Evolutionary conservation across 192 early-diverging fungal species (phyloP).

Genomic region (Coemansia sp.): DNA sequence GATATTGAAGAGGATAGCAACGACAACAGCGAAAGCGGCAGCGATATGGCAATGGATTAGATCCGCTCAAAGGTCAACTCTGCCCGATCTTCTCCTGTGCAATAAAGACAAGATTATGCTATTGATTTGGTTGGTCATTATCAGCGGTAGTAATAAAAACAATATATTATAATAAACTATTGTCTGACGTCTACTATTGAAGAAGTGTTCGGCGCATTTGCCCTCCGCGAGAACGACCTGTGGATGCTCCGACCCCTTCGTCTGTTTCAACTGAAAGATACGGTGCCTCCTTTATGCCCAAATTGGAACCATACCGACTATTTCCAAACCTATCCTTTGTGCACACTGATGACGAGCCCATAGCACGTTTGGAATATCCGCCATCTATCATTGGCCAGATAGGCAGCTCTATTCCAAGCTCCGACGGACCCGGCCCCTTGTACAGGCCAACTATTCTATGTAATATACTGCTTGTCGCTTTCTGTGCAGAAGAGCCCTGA

Average conservation of each 20-base stretch:
- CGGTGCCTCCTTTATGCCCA: slow-evolving; percentile 49
- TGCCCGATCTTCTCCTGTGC: no score
- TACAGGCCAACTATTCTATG: slow-evolving; percentile 38
- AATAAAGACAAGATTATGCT: background rate
- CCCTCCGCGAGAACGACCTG: slow-evolving; percentile 21
- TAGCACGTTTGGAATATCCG: slow-evolving; percentile 44
- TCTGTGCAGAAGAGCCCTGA: background rate
- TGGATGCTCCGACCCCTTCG: slow-evolving; percentile 44
- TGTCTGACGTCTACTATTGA: slow-evolving; percentile 14
- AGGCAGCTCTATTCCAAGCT: slow-evolving; percentile 37
- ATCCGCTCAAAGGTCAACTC: no score
- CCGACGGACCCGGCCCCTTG: slow-evolving; percentile 38
- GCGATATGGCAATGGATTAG: slow-evolving; percentile 52
- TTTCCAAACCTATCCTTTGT: slow-evolving; percentile 3
- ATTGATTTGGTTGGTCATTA: background rate
- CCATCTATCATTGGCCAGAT: slow-evolving; percentile 41
- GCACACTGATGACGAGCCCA: slow-evolving; percentile 22
- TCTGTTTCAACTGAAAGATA: slow-evolving; percentile 46
- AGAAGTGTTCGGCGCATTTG: slow-evolving; percentile 27
- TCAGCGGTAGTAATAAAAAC: background rate
- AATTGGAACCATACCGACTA: background rate
- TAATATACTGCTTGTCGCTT: slow-evolving; percentile 4
- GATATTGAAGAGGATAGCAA: slow-evolving; percentile 50
- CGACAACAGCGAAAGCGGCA: slow-evolving; percentile 23
- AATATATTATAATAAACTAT: background rate